Evolutionary conservation across 768 basidiomycete species (phyloP), one percentile per base, ranked within the genome.

Genomic region (Mycena chlorophos): DNA sequence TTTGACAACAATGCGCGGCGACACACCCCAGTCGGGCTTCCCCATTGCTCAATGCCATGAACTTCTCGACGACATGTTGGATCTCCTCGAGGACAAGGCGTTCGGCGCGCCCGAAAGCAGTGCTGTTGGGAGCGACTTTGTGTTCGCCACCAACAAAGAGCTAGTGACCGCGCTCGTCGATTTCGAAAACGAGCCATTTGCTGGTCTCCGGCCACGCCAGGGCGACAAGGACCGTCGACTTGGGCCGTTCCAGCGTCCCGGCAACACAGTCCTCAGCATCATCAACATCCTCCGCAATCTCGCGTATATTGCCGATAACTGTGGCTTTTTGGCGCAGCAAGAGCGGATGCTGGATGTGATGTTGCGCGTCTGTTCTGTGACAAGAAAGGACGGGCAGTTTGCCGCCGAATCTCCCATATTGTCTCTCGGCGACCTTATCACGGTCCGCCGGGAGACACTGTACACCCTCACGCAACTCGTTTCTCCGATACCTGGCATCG

Each of bases 211-310:
- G 64, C 65, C 60, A 29, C 74, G 73, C 45, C 82, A 83, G 64
- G 81, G 82, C 29, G 65, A 71, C 49, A 80, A 81, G 63, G 79
- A 84, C 57, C 68, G 74, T 31, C 68, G 69, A 26, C 61, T 71
- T 28, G 88, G 83, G 29, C 86, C 84, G 10, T 76, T 77, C 39
- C 89, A 86, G 64, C 86, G 87, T 13, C 80, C 84, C 12, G 86
- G 81, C 17, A 86, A 88, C 58, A 73, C 87, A 51, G 75, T 94
- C 46, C 78, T 91, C 26, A 74, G 84, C 17, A 77, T 89, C 50
- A 70, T 86, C 42, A 94, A 90, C 68, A 84, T 98, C 65, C 75
- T 98, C 51, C 89, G 93, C 43, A 97, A 96, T 73, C 77, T 97
- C 62, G 84, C 90, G n/a, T 74, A 85, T 57, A 75, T 87, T 54